phyloP scores from a whole-genome alignment of 75 land plant genomes.

The Larix kaempferi region DNA sequence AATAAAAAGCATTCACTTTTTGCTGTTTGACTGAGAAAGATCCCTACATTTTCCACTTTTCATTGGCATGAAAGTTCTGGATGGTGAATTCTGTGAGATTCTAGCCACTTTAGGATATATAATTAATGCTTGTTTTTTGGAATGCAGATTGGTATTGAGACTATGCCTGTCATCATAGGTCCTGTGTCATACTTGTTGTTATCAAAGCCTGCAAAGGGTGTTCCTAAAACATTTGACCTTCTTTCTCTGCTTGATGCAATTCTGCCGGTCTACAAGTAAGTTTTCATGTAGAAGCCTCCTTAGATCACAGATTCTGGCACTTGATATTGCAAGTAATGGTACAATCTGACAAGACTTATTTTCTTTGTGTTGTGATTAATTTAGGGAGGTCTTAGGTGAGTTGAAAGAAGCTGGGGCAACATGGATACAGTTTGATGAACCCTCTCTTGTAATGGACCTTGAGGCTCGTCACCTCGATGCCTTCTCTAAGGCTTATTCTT shows the following conservation, averaged over 20 bases:
- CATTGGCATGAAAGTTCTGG: background rate
- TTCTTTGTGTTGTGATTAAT: background rate
- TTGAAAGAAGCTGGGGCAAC: conserved; percentile 53
- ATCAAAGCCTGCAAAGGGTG: conserved; percentile 23
- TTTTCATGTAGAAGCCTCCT: background rate
- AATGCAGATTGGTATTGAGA: conserved; percentile 33
- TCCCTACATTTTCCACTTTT: background rate
- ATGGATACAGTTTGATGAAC: conserved; percentile 60
- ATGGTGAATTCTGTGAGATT: background rate
- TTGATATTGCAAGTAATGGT: conserved; percentile 1
- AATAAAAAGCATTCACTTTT: background rate
- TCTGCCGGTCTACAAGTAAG: conserved; percentile 42
- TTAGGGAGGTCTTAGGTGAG: conserved; percentile 48
- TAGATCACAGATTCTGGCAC: background rate
- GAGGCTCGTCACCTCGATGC: conserved; percentile 31
- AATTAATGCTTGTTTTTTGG: background rate
- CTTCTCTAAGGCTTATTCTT: conserved; percentile 31
- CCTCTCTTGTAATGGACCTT: conserved; percentile 49
- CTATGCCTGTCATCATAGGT: conserved; percentile 29
- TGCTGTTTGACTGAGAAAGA: background rate
- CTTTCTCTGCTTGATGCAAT: conserved; percentile 23
- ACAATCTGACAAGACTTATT: too few relatives aligned
- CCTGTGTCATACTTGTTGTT: conserved; percentile 25
- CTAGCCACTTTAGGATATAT: background rate
- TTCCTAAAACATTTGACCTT: conserved; percentile 17